Base-by-base conservation (phyloP, 2,329 filamentous ascomycete species). In the Teratosphaeria gauchensis region DNA sequence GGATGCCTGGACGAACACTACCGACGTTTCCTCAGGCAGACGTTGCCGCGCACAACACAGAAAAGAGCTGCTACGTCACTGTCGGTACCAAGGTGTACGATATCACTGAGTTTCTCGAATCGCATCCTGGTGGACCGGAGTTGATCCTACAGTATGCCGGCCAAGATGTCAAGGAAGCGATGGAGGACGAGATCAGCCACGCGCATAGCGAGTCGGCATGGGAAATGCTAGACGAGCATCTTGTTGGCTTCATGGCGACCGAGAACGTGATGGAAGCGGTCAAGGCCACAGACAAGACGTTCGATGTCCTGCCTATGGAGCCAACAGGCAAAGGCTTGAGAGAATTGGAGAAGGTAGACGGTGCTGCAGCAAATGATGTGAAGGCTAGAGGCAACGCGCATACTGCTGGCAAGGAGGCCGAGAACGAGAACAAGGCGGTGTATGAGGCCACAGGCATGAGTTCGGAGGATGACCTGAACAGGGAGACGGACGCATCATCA, bases 1-100 rank as follows among this genome's bases (percentile, higher is more conserved):
- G 66, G 63, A 96, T 95, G 89, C 89, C 91, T 66, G 85, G 84
- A 69, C 84, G 84, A 72, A 91, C 84, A 54, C 84, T 97, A 55
- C 92, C 92, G 59, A 92, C 87, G 31, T 87, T 97, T 70, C 87
- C 89, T 55, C 81, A 81, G 66, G 83, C 87, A 65, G 89, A 99
- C 72, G 85, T 99, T 70, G 84, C 87, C 73, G 79, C 85, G 66
- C 91, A 95, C 75, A 92, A 89, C 73, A 86, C 84, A 53, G 77
- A 78, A 55, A 84, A 90, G 71, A 95, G 90, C 54, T 97, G 92
- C 79, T 99, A 92, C 79, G 92, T 99, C 66, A 94, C 89, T 2
- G 80, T 96, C 57, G 92, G 90, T 62, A 82, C 83, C 59, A 95
- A 92, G 67, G 92, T 99, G 66, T 99, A 91, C 81, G 92, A 99